Base-by-base conservation (phyloP, 169 alveolate genomes). In the Plasmodium reichenowi region DNA sequence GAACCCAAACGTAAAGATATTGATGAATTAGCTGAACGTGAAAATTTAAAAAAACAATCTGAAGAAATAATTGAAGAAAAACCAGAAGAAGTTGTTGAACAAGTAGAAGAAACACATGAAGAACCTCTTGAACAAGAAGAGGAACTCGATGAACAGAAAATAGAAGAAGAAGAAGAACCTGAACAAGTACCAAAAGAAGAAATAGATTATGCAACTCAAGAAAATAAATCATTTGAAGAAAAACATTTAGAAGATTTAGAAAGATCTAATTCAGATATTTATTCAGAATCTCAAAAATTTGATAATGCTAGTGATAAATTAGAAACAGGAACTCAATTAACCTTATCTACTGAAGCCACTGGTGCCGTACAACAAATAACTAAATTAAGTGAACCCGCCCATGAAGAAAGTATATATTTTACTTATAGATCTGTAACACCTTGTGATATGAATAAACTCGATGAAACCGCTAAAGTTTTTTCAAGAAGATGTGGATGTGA, bases 401-500 rank as follows among this genome's bases (percentile, higher is more conserved):
- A 91, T 52, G 76, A 68, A 64, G 85, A 92, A 62, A 63, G 90
- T 70, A 54, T 63, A 72, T 62, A 74, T 60, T 43, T 60, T 58
- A 64, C 88, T 20, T 54, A 91, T 32, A 56, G 88, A 71, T 76
- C 94, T 9, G 63, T 90, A 12, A 90, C 94, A 13, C 95, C 95
- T 7, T 93, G 95, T 70, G 95, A 93, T 59, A 90, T 93, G 95
- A 71, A 88, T 45, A 92, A 90, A 3, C 80, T 93, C 47, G 95
- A 93, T 47, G 94, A 93, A 66, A 91, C 94, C 26, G 94, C 94
- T 38, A 93, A 88, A 85, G 91, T 90, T 43, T 78, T 93, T 54
- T 89, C 94, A 56, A 90, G 78, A 73, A 91, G 94, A 43, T 93
- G 95, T 54, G 95, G 95, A 22, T 93, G 95, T 74, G 95, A 93